phyloP scores from a whole-genome alignment of 73 alveolate genomes.

The Paramecium primaurelia region DNA sequence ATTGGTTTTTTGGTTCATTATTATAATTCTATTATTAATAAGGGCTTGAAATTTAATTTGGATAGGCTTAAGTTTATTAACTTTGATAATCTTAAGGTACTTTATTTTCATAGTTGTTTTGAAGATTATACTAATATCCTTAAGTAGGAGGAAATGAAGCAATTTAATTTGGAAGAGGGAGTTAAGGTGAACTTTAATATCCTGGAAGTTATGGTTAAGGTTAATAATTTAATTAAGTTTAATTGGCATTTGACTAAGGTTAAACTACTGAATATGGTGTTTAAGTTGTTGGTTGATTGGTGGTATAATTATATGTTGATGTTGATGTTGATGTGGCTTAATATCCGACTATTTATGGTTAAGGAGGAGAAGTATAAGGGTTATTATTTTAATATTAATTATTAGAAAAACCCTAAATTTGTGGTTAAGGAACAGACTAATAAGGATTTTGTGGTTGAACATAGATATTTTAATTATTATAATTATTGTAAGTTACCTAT shows the following conservation, averaged over 20 bases:
- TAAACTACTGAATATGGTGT: not conserved
- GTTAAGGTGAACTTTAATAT: not conserved
- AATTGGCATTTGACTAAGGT: not conserved
- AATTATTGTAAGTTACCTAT: not conserved
- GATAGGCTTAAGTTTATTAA: not conserved
- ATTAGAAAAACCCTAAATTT: not conserved
- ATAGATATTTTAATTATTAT: not conserved
- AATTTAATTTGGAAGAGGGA: not conserved
- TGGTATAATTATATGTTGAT: not conserved
- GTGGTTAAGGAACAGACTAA: not conserved
- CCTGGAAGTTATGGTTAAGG: not conserved
- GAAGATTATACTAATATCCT: not conserved
- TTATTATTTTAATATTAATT: not conserved
- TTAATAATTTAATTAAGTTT: not conserved
- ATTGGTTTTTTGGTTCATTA: not conserved
- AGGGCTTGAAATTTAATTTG: not conserved
- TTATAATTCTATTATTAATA: not conserved
- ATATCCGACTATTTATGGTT: not conserved
- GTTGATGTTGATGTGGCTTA: not conserved
- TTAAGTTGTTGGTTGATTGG: not conserved
- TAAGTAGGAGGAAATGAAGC: not conserved
- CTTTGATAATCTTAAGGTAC: not conserved
- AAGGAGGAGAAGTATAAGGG: not conserved
- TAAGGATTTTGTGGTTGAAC: not conserved
- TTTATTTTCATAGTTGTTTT: not conserved